Evolutionary conservation across 768 basidiomycete species (phyloP), one percentile per base, ranked within the genome.

Genomic region (Hortiboletus flavorubellus): DNA sequence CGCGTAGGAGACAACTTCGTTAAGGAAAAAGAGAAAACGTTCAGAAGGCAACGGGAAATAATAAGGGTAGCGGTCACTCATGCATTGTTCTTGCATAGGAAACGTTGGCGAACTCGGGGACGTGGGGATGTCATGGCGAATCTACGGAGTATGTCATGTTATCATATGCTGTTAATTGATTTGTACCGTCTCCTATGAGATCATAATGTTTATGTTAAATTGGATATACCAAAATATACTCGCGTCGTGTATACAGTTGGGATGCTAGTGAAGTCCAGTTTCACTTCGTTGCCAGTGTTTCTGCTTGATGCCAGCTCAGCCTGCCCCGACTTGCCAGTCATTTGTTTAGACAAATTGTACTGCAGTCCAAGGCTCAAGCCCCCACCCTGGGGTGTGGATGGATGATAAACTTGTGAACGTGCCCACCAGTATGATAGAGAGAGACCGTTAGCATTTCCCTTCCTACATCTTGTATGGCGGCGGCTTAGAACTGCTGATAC

Each of bases 151-250:
- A 64, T 64, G 65, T 58, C 65, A 67, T 62, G 66, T 49, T 68
- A 68, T 59, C 58, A 52, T 59, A 52, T 67, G 60, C 51, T 68
- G 66, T 64, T 68, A 65, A 62, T 68, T 41, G 66, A 62, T 69
- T 68, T 68, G 67, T 68, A 67, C 53, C 51, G 59, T 67, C 59
- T 67, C 51, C 55, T 60, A 56, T 37, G 62, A 59, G 60, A 52
- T 46, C 59, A 50, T 68, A 68, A 69, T 68, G 59, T 60, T 21
- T 68, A 68, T 62, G 67, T 59, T 67, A 66, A 21, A 49, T 38
- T 46, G 58, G 56, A 60, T 54, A 55, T 52, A 35, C 26, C 33
- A 18, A 39, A 62, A 53, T 43, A 54, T 29, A 46, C 35, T 58
- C 18, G 14, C 6, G 30, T 53, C 26, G 9, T 31, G 4, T 34